phyloP scores from a whole-genome alignment of 2,329 filamentous ascomycete species.

The Pleoardoris graminearum region DNA sequence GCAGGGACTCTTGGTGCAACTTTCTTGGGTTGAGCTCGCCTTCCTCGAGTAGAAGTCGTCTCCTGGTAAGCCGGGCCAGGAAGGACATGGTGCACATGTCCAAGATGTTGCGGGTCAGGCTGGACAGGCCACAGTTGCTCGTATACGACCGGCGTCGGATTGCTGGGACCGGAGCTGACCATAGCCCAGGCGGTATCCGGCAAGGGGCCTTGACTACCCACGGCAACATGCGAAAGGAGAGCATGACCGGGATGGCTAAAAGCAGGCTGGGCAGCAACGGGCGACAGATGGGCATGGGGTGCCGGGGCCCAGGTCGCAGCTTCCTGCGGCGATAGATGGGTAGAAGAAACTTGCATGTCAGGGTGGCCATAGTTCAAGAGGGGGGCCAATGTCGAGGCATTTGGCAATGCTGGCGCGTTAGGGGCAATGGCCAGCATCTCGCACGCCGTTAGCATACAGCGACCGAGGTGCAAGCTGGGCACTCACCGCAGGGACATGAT shows the following conservation, averaged over 20 bases:
- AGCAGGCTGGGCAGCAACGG: constrained; percentile 19
- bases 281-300: constrained; percentile 12
- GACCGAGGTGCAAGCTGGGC: constrained; percentile 12
- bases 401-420: constrained; percentile 29
- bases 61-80: constrained; percentile 13
- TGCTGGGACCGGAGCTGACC: constrained; percentile 1
- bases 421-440: constrained; percentile 26
- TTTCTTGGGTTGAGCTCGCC: constrained; percentile 22
- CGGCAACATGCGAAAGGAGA: constrained; percentile 14
- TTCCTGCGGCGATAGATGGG: constrained; percentile 22
- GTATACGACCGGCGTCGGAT: not conserved
- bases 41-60: constrained; percentile 9
- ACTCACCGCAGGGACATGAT: constrained; percentile 30
- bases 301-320: constrained; percentile 20
- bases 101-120: constrained; percentile 15
- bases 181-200: constrained; percentile 8
- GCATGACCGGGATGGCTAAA: constrained; percentile 18
- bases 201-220: constrained; percentile 10
- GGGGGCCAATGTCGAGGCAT: constrained; percentile 24
- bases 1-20: constrained; percentile 37
- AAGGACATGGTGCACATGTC: constrained; percentile 17
- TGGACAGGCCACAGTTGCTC: constrained; percentile 26
- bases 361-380: constrained; percentile 24
- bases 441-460: constrained; percentile 22
- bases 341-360: constrained; percentile 19